These are phyloP conservation scores for Colletotrichum spaethianum DNA, from an alignment of 2,329 filamentous ascomycete species.

Conservation along the genomic window DNA sequence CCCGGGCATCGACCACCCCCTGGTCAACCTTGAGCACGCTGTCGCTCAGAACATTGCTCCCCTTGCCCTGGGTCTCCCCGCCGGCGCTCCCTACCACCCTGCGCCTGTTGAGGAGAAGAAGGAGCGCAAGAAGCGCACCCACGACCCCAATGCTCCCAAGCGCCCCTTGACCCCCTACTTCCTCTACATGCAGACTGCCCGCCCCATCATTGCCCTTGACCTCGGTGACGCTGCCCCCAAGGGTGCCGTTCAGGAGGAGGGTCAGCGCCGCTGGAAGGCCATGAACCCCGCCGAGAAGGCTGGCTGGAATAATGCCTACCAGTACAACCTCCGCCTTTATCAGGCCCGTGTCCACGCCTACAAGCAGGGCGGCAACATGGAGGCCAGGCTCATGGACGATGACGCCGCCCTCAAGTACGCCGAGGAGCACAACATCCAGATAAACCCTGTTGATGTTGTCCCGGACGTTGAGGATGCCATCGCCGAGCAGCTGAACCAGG, in stretches of 20 bases:
- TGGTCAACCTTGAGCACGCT: slow-evolving; percentile 68
- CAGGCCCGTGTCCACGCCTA: slow-evolving; percentile 76
- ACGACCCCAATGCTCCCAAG: slow-evolving; percentile 96
- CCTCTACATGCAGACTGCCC: slow-evolving; percentile 91
- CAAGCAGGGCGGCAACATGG: slow-evolving; percentile 71
- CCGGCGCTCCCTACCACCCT: slow-evolving; percentile 47
- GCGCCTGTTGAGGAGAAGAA: slow-evolving; percentile 77
- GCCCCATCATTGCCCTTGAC: slow-evolving; percentile 84
- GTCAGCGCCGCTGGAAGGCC: slow-evolving; percentile 86
- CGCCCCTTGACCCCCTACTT: slow-evolving; percentile 95
- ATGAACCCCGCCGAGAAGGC: slow-evolving; percentile 83
- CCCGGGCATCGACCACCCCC: slow-evolving; percentile 55
- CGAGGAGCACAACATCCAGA: slow-evolving; percentile 69
- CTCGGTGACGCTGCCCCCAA: slow-evolving; percentile 83
- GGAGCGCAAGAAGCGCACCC: slow-evolving; percentile 89
- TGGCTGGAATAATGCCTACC: slow-evolving; percentile 77
- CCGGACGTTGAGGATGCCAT: slow-evolving; percentile 66
- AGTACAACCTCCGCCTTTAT: slow-evolving; percentile 77
- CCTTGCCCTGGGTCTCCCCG: slow-evolving; percentile 40
- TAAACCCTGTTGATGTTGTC: slow-evolving; percentile 65
- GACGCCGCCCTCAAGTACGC: slow-evolving; percentile 73
- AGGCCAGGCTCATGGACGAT: slow-evolving; percentile 73
- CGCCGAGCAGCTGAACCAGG: slow-evolving; percentile 70
- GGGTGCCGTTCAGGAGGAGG: slow-evolving; percentile 89
- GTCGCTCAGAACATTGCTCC: slow-evolving; percentile 62